These are phyloP conservation scores for Trichophyton schoenleinii DNA, from an alignment of 2,329 filamentous ascomycete species.

Conservation along the genomic window DNA sequence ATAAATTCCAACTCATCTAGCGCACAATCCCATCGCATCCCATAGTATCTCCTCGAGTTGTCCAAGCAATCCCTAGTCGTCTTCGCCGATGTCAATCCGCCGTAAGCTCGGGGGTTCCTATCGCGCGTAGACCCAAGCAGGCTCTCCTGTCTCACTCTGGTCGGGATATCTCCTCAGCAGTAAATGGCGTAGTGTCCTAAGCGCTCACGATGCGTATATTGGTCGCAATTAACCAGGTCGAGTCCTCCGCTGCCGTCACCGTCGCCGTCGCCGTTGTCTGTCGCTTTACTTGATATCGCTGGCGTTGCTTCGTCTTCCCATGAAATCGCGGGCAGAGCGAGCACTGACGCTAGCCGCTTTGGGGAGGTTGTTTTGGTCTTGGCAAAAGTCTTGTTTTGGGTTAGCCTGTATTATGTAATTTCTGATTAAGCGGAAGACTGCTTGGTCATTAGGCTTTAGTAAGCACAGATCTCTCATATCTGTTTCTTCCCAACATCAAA, in stretches of 20 bases:
- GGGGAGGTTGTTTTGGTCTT: constrained; percentile 6
- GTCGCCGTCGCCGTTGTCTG: neutral
- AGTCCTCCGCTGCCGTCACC: neutral
- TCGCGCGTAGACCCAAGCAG: neutral
- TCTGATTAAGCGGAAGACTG: neutral
- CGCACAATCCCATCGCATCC: neutral
- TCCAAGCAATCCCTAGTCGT: neutral
- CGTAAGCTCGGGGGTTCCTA: neutral
- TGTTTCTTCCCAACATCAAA: no score
- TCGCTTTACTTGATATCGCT: neutral
- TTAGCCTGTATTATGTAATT: neutral
- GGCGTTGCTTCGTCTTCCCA: neutral
- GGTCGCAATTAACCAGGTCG: neutral
- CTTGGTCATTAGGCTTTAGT: neutral
- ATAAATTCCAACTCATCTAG: neutral
- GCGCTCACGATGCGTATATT: neutral
- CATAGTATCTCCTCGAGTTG: neutral
- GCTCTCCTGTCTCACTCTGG: neutral
- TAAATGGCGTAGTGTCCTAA: neutral
- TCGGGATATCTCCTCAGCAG: neutral
- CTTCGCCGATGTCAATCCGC: neutral
- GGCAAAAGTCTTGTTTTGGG: neutral
- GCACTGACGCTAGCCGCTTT: neutral
- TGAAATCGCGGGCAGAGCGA: neutral
- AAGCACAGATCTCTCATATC: no score